Conservation (phyloP, 1,139 yeast species). For the Protomyces lactucae-debilis region DNA sequence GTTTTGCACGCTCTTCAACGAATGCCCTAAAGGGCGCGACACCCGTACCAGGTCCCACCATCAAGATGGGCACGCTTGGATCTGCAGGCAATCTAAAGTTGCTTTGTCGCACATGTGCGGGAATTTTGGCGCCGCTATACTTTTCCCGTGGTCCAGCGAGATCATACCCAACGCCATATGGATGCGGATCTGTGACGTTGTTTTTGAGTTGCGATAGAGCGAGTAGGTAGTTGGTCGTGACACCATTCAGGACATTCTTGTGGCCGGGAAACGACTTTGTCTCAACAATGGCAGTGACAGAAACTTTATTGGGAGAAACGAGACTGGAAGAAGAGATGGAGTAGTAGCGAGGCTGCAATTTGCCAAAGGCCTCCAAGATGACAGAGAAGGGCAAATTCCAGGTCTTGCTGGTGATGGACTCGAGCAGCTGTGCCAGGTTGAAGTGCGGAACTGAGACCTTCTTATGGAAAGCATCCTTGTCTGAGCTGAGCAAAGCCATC, state of each 20-base stretch:
- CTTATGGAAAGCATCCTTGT: conserved; percentile 62
- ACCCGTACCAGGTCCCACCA: conserved; percentile 98
- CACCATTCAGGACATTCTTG: conserved; percentile 62
- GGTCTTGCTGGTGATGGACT: conserved; percentile 55
- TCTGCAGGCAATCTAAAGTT: conserved; percentile 91
- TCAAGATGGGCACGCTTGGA: conserved; percentile 74
- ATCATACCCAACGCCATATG: conserved; percentile 54
- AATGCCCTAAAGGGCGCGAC: conserved; percentile 97
- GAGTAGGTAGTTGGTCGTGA: conserved; percentile 80
- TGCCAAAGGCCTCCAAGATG: conserved; percentile 72
- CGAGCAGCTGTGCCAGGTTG: conserved; percentile 74
- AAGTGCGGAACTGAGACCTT: conserved; percentile 57
- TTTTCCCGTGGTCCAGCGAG: conserved; percentile 74
- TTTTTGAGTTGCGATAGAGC: conserved; percentile 59
- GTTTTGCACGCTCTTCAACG: conserved; percentile 69
- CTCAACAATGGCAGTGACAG: conserved; percentile 89
- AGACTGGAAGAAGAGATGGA: conserved; percentile 90
- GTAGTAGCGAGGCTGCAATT: conserved; percentile 89
- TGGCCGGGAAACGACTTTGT: conserved; percentile 47
- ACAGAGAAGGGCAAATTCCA: conserved; percentile 72
- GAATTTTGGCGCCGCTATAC: conserved; percentile 56
- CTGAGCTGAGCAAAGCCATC: conserved; percentile 55
- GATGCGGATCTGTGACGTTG: conserved; percentile 45
- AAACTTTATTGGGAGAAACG: conserved; percentile 64
- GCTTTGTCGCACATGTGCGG: conserved; percentile 90